Percentiles rank a stretch among this genome's conserved stretches.
Conservation (phyloP, 371 early-diverging fungal species). For the Lichtheimia hyalospora region DNA sequence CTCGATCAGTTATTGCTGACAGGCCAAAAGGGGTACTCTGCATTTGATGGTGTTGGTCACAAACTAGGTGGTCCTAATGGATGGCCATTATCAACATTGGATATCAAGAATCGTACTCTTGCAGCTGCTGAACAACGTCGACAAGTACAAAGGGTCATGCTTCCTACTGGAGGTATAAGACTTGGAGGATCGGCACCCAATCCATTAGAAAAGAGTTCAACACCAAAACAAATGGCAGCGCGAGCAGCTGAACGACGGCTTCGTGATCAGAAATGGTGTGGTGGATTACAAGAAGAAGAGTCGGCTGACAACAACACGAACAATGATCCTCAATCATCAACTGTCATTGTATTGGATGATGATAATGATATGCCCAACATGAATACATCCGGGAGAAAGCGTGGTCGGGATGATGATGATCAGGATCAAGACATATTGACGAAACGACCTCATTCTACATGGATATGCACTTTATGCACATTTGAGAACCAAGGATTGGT, state of each 20-base stretch:
- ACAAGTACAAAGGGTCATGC: slow-evolving; percentile 35
- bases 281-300: slow-evolving; percentile 30
- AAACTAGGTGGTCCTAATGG: slow-evolving; percentile 30
- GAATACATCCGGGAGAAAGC: not conserved
- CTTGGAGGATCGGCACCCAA: slow-evolving; percentile 34
- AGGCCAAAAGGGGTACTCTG: slow-evolving; percentile 50
- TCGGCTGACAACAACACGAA: not conserved
- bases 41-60: slow-evolving; percentile 48
- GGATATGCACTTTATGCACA: slow-evolving; percentile 36
- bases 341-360: slow-evolving; percentile 7
- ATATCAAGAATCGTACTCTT: slow-evolving; percentile 26
- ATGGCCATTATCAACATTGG: slow-evolving; percentile 9
- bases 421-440: not conserved
- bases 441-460: slow-evolving; percentile 3
- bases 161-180: slow-evolving; percentile 48
- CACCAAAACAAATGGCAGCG: slow-evolving; percentile 48
- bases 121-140: slow-evolving; percentile 54
- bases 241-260: slow-evolving; percentile 56
- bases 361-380: not conserved
- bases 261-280: slow-evolving; percentile 59
- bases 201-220: slow-evolving; percentile 5
- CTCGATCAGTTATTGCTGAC: slow-evolving; percentile 42
- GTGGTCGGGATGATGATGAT: not conserved
- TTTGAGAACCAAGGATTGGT: slow-evolving; percentile 26
- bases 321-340: not conserved